phyloP scores from a whole-genome alignment of 1,284 basidiomycete genomes.

The Tranzscheliella williamsii region DNA sequence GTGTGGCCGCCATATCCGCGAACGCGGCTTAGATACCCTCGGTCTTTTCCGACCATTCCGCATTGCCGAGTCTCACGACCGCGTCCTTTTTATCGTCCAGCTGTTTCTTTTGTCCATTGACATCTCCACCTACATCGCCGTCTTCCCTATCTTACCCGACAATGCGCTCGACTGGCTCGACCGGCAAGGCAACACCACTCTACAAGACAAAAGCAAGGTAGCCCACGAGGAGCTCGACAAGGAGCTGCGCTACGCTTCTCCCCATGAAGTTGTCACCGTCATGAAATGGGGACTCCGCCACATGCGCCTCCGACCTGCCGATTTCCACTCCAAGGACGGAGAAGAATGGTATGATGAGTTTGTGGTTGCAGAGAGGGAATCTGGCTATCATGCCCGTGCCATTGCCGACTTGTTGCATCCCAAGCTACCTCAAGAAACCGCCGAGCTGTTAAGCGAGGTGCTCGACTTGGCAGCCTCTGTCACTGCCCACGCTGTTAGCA shows the following conservation, averaged over 20 bases:
- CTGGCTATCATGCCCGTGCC: constrained; percentile 25
- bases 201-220: constrained; percentile 2
- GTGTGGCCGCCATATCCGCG: constrained; percentile 34
- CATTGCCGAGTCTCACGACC: constrained; percentile 30
- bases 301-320: constrained; percentile 18
- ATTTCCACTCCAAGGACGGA: constrained; percentile 27
- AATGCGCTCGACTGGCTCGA: constrained; percentile 16
- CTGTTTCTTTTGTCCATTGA: constrained; percentile 44
- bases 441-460: constrained; percentile 23
- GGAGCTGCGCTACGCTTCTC: constrained; percentile 35
- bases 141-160: constrained; percentile 32
- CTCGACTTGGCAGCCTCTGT: constrained; percentile 45
- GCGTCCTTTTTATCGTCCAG: constrained; percentile 37
- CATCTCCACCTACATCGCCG: constrained; percentile 24
- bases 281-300: constrained; percentile 51
- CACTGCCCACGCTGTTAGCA: constrained; percentile 39
- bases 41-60: constrained; percentile 51
- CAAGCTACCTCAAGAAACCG: constrained; percentile 24
- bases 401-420: constrained; percentile 38
- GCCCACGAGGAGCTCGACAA: constrained; percentile 30
- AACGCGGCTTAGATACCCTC: constrained; percentile 43
- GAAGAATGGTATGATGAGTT: constrained; percentile 44
- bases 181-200: background rate
- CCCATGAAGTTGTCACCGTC: constrained; percentile 42
- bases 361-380: constrained; percentile 21